Percentiles rank a stretch among this genome's conserved stretches.
phyloP scores from a whole-genome alignment of 192 early-diverging fungal species.

The Coemansia sp. region DNA sequence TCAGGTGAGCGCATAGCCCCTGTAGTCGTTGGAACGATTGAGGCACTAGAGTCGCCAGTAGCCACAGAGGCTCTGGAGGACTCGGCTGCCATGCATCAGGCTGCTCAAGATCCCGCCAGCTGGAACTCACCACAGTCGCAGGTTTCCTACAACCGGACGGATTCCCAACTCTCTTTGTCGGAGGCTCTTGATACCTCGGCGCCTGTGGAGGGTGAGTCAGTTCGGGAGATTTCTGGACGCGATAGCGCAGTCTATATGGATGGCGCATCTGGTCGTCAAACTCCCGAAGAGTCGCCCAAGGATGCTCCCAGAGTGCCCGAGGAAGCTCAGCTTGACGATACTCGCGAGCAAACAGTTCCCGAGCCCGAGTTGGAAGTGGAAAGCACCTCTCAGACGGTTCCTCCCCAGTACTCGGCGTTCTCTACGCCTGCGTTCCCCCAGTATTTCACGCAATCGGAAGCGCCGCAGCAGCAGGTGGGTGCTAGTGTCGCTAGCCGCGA shows the following conservation, averaged over 20 bases:
- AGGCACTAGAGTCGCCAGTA: slow-evolving; percentile 7
- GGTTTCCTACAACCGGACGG: slow-evolving; percentile 38
- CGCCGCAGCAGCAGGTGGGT: slow-evolving; percentile 24
- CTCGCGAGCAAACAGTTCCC: background rate
- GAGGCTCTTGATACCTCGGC: background rate
- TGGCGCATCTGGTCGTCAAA: slow-evolving; percentile 9
- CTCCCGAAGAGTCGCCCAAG: background rate
- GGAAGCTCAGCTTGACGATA: background rate
- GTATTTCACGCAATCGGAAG: slow-evolving; percentile 37
- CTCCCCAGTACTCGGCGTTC: slow-evolving; percentile 29
- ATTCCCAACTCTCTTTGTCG: slow-evolving; percentile 32
- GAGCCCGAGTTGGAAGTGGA: slow-evolving; percentile 5
- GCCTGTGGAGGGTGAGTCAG: slow-evolving; percentile 3
- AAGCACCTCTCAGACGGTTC: background rate
- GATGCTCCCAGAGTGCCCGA: slow-evolving; percentile 7
- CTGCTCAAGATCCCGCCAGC: slow-evolving; percentile 11
- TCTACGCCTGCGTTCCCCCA: slow-evolving; percentile 48
- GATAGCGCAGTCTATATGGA: slow-evolving; percentile 48
- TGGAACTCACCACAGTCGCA: slow-evolving; percentile 39
- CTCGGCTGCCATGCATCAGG: background rate
- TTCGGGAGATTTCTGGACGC: slow-evolving; percentile 20
- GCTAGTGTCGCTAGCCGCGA: slow-evolving; percentile 21
- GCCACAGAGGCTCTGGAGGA: slow-evolving; percentile 11
- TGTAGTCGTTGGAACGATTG: slow-evolving; percentile 43
- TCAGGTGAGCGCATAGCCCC: slow-evolving; percentile 23